phyloP scores from a whole-genome alignment of 345 rosid species.

The Arabis hirsuta region DNA sequence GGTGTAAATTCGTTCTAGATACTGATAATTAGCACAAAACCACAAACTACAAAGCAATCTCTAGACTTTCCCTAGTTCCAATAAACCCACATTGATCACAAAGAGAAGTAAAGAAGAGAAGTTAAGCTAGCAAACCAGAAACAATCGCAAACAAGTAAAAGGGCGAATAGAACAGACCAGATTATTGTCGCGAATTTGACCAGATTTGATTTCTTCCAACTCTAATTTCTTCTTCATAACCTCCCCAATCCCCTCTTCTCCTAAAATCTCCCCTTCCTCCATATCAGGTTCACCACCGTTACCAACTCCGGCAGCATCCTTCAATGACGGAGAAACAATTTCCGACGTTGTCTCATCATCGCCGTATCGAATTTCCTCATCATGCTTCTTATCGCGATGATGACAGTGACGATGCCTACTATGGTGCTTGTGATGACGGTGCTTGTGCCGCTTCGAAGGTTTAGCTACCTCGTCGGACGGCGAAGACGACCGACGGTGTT shows the following conservation, averaged over 20 bases:
- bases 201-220: too few relatives aligned
- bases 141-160: not conserved
- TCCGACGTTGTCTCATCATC: not conserved
- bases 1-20: too few relatives aligned
- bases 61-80: conserved; percentile 1
- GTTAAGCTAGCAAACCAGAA: not conserved
- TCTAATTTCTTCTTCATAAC: too few relatives aligned
- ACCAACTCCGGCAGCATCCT: not conserved
- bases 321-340: conserved; percentile 27
- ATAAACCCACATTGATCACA: not conserved
- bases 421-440: conserved; percentile 63
- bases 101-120: conserved; percentile 4
- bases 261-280: conserved; percentile 91
- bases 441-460: conserved; percentile 67
- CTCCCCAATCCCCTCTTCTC: conserved; percentile 49
- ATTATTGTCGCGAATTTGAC: conserved; percentile 21
- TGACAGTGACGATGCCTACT: conserved; percentile 47
- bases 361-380: conserved; percentile 37
- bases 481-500: conserved; percentile 49
- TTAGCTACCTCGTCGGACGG: conserved; percentile 49
- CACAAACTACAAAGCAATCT: conserved; percentile 1
- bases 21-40: too few relatives aligned
- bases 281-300: conserved; percentile 53
- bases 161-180: conserved; percentile 64
- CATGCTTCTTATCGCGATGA: conserved; percentile 44